A percentile compares a stretch with the other conserved stretches of the same genome.
These are phyloP conservation scores for Sporothrix curviconia DNA, from an alignment of 2,329 filamentous ascomycete species.

Conservation along the genomic window DNA sequence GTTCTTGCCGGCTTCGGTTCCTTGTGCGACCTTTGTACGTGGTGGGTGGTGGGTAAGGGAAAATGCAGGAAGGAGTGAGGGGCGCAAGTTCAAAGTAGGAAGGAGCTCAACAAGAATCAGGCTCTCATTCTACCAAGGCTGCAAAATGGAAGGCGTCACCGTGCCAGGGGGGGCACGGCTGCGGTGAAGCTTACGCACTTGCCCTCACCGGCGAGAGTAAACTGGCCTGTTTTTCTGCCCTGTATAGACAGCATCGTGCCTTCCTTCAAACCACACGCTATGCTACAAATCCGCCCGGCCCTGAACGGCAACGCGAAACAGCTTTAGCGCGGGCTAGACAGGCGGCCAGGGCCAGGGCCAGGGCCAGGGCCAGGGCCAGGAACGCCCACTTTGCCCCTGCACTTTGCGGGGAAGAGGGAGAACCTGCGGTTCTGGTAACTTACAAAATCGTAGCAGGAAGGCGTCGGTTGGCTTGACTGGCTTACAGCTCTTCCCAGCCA, in stretches of 20 bases:
- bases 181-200: not conserved
- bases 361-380: slow-evolving; percentile 4
- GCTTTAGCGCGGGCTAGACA: slow-evolving; percentile 3
- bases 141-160: slow-evolving; percentile 4
- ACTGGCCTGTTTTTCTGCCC: not conserved
- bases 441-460: not conserved
- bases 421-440: not conserved
- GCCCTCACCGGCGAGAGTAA: not conserved
- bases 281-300: not conserved
- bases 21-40: not conserved
- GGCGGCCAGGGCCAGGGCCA: not conserved
- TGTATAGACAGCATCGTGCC: no score
- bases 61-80: not conserved
- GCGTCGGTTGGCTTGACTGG: no score
- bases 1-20: not conserved
- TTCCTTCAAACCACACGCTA: no score
- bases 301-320: slow-evolving; percentile 4
- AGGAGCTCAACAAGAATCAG: not conserved
- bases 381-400: not conserved
- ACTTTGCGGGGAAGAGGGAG: slow-evolving; percentile 11
- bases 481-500: no score
- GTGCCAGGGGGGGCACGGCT: not conserved
- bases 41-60: not conserved
- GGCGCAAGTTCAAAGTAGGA: not conserved
- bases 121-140: not conserved